These are phyloP conservation scores for Aspergillus latus DNA, from an alignment of 2,329 filamentous ascomycete genomes.

Conservation along the genomic window DNA sequence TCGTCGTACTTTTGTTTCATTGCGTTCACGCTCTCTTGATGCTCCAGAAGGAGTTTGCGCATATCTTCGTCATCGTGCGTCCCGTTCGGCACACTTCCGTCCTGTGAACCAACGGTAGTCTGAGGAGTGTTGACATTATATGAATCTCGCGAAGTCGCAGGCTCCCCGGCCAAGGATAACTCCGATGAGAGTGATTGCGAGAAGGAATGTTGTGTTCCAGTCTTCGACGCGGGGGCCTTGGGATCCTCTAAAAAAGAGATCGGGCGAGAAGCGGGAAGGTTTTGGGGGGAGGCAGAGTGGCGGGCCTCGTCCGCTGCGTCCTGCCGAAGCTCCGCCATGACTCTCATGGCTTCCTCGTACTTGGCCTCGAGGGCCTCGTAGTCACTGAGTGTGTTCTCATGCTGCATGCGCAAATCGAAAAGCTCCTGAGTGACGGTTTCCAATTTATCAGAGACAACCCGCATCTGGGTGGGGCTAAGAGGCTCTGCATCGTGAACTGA, in stretches of 20 bases:
- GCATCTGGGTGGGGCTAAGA: conserved; percentile 74
- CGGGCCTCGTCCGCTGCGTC: conserved; percentile 78
- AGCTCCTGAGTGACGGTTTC: conserved; percentile 90
- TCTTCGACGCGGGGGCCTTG: conserved; percentile 69
- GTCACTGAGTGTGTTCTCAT: conserved; percentile 78
- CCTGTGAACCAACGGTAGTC: conserved; percentile 26
- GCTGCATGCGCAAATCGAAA: conserved; percentile 83
- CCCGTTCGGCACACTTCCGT: conserved; percentile 47
- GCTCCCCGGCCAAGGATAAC: conserved; percentile 82
- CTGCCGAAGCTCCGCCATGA: conserved; percentile 74
- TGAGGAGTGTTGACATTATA: conserved; percentile 56
- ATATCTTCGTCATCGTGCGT: conserved; percentile 69
- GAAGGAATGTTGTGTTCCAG: conserved; percentile 68
- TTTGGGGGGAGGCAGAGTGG: conserved; percentile 52
- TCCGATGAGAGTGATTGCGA: conserved; percentile 93
- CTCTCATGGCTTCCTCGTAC: conserved; percentile 84
- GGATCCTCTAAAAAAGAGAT: conserved; percentile 82
- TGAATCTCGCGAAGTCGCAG: conserved; percentile 63
- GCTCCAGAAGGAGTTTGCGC: conserved; percentile 69
- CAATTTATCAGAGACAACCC: conserved; percentile 87
- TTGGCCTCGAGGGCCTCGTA: conserved; percentile 80
- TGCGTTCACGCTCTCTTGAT: conserved; percentile 70
- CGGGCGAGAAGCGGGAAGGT: conserved; percentile 58
- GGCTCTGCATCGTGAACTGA: conserved; percentile 31
- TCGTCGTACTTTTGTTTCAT: conserved; percentile 78